Conservation (phyloP, 768 basidiomycete species). For the Termitomyces sp. region DNA sequence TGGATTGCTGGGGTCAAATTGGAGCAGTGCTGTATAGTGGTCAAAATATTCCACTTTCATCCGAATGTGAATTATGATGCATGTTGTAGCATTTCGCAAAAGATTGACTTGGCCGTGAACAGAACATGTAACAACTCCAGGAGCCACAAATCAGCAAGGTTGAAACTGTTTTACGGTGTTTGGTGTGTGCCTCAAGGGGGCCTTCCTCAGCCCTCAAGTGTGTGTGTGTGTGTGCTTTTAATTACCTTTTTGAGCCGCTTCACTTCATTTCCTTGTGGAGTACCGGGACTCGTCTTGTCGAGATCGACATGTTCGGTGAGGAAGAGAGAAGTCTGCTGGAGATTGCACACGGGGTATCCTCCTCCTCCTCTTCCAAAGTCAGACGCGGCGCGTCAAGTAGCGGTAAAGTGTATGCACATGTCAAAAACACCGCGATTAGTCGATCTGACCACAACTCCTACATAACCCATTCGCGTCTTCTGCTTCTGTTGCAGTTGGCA, state of each 20-base stretch:
- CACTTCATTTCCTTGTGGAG: slow-evolving; percentile 7
- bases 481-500: slow-evolving; percentile 3
- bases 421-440: background rate
- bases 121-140: too few species aligned
- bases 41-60: too few species aligned
- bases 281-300: background rate
- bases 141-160: background rate
- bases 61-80: too few species aligned
- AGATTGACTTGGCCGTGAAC: too few species aligned
- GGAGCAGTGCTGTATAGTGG: too few species aligned
- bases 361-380: background rate
- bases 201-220: too few species aligned
- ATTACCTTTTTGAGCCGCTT: slow-evolving; percentile 14
- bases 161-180: background rate
- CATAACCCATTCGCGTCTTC: too few species aligned
- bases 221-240: background rate
- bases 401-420: background rate
- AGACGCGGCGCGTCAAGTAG: slow-evolving; percentile 11
- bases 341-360: slow-evolving; percentile 1
- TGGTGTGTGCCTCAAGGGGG: too few species aligned
- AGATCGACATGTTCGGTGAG: slow-evolving; percentile 4
- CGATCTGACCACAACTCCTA: too few species aligned
- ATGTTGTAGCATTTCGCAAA: too few species aligned
- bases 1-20: too few species aligned
- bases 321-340: background rate